Percentiles rank a stretch among this genome's conserved stretches.
These are phyloP conservation scores for Clarireedia monteithiana DNA, from an alignment of 2,329 filamentous ascomycete species.

Conservation along the genomic window DNA sequence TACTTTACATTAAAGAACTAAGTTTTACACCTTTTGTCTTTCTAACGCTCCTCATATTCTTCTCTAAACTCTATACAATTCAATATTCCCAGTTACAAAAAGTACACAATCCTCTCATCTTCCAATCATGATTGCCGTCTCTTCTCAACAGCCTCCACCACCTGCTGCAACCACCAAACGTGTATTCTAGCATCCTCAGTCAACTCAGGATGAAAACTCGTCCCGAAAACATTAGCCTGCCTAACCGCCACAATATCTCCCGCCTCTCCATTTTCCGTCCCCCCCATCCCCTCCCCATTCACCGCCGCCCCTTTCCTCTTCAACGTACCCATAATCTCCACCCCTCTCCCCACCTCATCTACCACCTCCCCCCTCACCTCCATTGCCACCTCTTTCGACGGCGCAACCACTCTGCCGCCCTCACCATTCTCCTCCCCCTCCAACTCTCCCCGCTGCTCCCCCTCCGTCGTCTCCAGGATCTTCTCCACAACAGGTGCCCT, in stretches of 20 bases:
- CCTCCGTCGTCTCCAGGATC: slow-evolving; percentile 45
- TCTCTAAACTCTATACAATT: no score
- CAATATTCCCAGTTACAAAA: no score
- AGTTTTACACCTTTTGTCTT: no score
- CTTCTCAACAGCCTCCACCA: slow-evolving; percentile 35
- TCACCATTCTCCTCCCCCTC: slow-evolving; percentile 36
- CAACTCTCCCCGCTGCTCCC: slow-evolving; percentile 31
- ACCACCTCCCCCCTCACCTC: slow-evolving; percentile 17
- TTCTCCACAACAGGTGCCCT: slow-evolving; percentile 88
- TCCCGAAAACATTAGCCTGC: slow-evolving; percentile 89
- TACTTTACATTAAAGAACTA: no score
- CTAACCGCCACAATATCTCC: slow-evolving; percentile 82
- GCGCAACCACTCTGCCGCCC: slow-evolving; percentile 26
- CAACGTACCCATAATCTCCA: slow-evolving; percentile 46
- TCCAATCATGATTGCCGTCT: slow-evolving; percentile 9
- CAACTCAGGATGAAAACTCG: slow-evolving; percentile 91
- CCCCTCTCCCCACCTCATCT: slow-evolving; percentile 23
- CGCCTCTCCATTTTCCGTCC: slow-evolving; percentile 34
- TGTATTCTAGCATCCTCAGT: slow-evolving; percentile 85
- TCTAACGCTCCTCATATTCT: no score
- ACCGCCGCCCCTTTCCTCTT: slow-evolving; percentile 31
- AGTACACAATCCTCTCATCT: no score
- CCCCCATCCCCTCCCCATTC: slow-evolving; percentile 32
- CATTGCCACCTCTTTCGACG: slow-evolving; percentile 18
- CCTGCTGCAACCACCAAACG: slow-evolving; percentile 82